phyloP scores from a whole-genome alignment of 2,329 filamentous ascomycete genomes.

The Parascedosporium putredinis region DNA sequence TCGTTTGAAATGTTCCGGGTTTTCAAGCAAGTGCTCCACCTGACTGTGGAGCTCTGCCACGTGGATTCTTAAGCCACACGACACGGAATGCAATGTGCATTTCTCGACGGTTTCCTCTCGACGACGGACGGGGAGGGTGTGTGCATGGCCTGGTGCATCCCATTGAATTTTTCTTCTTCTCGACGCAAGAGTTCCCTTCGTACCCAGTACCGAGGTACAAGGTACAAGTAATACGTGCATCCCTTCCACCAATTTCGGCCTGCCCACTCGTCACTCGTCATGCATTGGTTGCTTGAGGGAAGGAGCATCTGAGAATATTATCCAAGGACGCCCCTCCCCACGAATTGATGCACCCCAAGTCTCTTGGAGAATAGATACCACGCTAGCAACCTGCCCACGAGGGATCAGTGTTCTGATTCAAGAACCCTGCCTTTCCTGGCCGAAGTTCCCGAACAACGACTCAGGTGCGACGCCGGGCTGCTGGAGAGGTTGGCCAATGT shows the following conservation, averaged over 20 bases:
- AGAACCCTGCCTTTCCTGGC: neutral
- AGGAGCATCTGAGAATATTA: too few species aligned
- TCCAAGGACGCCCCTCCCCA: too few species aligned
- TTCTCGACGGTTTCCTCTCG: neutral
- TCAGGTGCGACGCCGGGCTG: too few species aligned
- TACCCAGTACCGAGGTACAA: neutral
- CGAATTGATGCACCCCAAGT: too few species aligned
- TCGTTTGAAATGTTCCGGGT: neutral
- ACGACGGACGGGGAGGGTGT: neutral
- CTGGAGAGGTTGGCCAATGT: too few species aligned
- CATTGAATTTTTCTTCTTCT: too few species aligned
- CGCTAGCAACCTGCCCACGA: neutral
- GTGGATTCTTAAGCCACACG: conserved; percentile 3
- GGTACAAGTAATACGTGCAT: too few species aligned
- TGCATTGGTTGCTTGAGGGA: too few species aligned
- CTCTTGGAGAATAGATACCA: too few species aligned
- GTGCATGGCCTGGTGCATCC: too few species aligned
- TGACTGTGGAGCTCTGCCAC: conserved; percentile 2
- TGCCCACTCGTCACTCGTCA: too few species aligned
- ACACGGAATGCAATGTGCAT: conserved; percentile 1
- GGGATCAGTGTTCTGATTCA: neutral
- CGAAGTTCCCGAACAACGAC: neutral
- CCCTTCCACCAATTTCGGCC: too few species aligned
- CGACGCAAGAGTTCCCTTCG: neutral
- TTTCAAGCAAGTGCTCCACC: neutral